phyloP scores from a whole-genome alignment of 2,329 filamentous ascomycete genomes.

The Colletotrichum limetticola region DNA sequence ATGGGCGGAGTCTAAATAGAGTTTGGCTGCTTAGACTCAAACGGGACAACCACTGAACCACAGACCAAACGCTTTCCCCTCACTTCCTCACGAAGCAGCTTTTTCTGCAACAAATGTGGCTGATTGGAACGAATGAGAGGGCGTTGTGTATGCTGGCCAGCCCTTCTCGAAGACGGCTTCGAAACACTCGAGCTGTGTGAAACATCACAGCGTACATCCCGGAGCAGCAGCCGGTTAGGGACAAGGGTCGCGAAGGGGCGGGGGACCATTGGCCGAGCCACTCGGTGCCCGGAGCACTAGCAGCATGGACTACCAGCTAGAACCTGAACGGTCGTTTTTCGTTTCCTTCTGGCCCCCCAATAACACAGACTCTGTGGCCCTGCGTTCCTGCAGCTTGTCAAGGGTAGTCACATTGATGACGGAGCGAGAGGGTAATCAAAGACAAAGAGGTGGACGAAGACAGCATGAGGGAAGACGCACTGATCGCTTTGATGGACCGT shows the following conservation, averaged over 20 bases:
- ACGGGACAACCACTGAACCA: not conserved
- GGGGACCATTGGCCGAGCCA: slow-evolving; percentile 9
- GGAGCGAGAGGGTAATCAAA: not conserved
- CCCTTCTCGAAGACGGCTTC: slow-evolving; percentile 27
- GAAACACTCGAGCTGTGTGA: slow-evolving; percentile 25
- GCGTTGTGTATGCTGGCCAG: not conserved
- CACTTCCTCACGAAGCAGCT: not conserved
- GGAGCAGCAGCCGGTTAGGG: slow-evolving; percentile 11
- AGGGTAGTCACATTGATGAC: not conserved
- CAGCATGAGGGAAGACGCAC: not conserved
- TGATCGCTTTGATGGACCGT: not conserved
- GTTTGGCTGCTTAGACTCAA: slow-evolving; percentile 10
- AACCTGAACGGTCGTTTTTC: not conserved
- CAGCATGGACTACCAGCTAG: not conserved
- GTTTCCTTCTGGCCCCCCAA: not conserved
- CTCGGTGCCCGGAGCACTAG: not conserved
- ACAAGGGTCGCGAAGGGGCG: slow-evolving; percentile 18
- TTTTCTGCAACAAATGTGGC: not conserved
- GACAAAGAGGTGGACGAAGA: not conserved
- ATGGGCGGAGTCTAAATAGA: slow-evolving; percentile 25
- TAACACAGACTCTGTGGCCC: not conserved
- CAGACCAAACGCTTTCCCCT: not conserved
- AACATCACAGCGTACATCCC: slow-evolving; percentile 30
- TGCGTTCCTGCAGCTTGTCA: not conserved
- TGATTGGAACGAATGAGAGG: not conserved